Conservation (phyloP, 1,284 basidiomycete species). For the Ustilago trichophora region DNA sequence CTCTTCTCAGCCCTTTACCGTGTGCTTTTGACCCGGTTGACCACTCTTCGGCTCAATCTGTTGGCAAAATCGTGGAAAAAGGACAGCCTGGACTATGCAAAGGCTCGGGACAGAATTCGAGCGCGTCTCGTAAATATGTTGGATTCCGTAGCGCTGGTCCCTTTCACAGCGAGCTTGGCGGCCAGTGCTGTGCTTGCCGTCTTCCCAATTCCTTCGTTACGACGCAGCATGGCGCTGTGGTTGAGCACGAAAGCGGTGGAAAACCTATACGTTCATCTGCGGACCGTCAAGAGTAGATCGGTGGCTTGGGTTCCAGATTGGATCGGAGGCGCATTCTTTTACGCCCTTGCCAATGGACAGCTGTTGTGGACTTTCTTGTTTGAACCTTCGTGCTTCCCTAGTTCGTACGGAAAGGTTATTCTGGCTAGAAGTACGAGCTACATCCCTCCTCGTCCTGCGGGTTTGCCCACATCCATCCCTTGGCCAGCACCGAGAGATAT, state of each 20-base stretch:
- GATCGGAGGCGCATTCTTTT: slow-evolving; percentile 51
- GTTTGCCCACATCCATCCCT: slow-evolving; percentile 46
- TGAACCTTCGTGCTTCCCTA: slow-evolving; percentile 51
- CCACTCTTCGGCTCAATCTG: slow-evolving; percentile 21
- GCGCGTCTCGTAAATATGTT: slow-evolving; percentile 30
- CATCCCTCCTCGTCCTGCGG: slow-evolving; percentile 51
- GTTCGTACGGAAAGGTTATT: slow-evolving; percentile 44
- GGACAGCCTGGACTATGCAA: slow-evolving; percentile 12
- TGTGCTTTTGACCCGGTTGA: slow-evolving; percentile 27
- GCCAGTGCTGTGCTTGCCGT: slow-evolving; percentile 26
- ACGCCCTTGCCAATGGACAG: slow-evolving; percentile 58
- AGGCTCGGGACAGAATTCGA: slow-evolving; percentile 31
- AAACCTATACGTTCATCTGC: slow-evolving; percentile 30
- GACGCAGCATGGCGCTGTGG: slow-evolving; percentile 41
- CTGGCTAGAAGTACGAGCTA: slow-evolving; percentile 51
- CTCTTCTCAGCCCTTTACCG: slow-evolving; percentile 54
- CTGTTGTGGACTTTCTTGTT: slow-evolving; percentile 58
- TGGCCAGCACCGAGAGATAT: slow-evolving; percentile 52
- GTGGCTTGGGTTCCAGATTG: slow-evolving; percentile 54
- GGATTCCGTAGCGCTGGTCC: slow-evolving; percentile 33
- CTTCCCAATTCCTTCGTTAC: slow-evolving; percentile 31
- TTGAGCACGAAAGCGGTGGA: slow-evolving; percentile 44
- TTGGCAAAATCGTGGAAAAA: slow-evolving; percentile 13
- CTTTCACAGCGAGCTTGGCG: slow-evolving; percentile 29
- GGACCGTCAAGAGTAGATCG: slow-evolving; percentile 13